Percentiles rank a stretch among this genome's conserved stretches.
phyloP scores from a whole-genome alignment of 768 basidiomycete species.

The Paxillus ammoniavirescens region DNA sequence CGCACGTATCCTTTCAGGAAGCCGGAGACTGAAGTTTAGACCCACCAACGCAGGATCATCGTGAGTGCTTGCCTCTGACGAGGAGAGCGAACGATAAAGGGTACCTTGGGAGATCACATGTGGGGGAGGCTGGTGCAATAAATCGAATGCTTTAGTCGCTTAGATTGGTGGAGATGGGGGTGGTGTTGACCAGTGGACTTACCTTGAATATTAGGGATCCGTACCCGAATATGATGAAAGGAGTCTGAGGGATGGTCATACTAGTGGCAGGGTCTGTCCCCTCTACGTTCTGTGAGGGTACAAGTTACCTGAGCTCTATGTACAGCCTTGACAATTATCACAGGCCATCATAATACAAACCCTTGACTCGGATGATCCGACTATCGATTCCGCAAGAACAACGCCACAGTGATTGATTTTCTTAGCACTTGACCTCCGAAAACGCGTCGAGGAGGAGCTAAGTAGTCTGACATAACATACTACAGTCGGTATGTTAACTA shows the following conservation, averaged over 20 bases:
- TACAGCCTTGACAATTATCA: too few species aligned
- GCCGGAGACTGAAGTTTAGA: slow-evolving; percentile 55
- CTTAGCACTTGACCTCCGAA: neutral
- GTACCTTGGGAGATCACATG: slow-evolving; percentile 69
- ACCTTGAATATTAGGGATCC: slow-evolving; percentile 92
- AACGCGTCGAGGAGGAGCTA: neutral
- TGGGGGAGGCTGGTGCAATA: slow-evolving; percentile 66
- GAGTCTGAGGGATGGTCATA: slow-evolving; percentile 18
- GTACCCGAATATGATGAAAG: slow-evolving; percentile 85
- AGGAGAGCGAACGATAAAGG: neutral
- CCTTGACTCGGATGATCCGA: too few species aligned
- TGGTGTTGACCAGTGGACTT: neutral
- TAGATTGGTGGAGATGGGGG: neutral
- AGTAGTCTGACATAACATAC: too few species aligned
- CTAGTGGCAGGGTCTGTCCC: neutral
- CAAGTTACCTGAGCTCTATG: too few species aligned
- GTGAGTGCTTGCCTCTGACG: neutral
- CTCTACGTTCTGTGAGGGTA: too few species aligned
- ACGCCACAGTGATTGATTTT: too few species aligned
- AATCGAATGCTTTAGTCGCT: neutral
- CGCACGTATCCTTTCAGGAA: slow-evolving; percentile 90
- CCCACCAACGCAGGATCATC: neutral
- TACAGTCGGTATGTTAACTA: too few species aligned
- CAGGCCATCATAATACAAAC: too few species aligned
- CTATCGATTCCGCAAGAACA: too few species aligned